A percentile compares a stretch with the other conserved stretches of the same genome.
These are phyloP conservation scores for Carex arenaria DNA, from an alignment of 202 grass and related monocot genomes.

Conservation along the genomic window DNA sequence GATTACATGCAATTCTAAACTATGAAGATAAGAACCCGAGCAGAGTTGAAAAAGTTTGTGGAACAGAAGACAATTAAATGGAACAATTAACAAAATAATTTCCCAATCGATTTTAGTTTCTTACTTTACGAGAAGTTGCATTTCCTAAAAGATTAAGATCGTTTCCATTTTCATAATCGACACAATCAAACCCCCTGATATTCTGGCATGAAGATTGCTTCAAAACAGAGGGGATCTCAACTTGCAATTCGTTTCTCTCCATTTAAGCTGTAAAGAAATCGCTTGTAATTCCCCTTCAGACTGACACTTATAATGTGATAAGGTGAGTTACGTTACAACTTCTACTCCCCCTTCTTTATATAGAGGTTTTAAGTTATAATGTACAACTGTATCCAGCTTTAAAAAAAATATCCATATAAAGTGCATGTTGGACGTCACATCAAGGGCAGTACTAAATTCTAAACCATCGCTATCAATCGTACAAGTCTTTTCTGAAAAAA, in stretches of 20 bases:
- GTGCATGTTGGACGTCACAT: no score
- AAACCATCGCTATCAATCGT: background rate
- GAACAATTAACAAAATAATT: background rate
- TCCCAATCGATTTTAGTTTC: background rate
- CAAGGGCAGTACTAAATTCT: background rate
- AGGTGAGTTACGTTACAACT: background rate
- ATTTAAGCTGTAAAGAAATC: background rate
- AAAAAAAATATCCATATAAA: no score
- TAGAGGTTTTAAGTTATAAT: background rate
- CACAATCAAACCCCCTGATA: constrained; percentile 19
- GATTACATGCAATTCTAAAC: no score
- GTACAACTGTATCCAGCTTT: no score
- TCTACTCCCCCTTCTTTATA: background rate
- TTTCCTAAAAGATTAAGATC: background rate
- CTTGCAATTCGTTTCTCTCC: background rate
- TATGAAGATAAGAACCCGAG: background rate
- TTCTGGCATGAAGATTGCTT: background rate
- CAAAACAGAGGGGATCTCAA: constrained; percentile 5
- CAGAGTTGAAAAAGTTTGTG: background rate
- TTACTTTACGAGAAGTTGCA: constrained; percentile 8
- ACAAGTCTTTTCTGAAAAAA: background rate
- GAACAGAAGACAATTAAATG: background rate
- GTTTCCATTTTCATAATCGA: background rate
- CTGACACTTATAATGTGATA: background rate
- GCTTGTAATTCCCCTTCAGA: background rate